Percentiles rank a stretch among this genome's conserved stretches.
Evolutionary conservation across 257 asterid genomes (phyloP).

Genomic region (Rauvolfia tetraphylla): DNA sequence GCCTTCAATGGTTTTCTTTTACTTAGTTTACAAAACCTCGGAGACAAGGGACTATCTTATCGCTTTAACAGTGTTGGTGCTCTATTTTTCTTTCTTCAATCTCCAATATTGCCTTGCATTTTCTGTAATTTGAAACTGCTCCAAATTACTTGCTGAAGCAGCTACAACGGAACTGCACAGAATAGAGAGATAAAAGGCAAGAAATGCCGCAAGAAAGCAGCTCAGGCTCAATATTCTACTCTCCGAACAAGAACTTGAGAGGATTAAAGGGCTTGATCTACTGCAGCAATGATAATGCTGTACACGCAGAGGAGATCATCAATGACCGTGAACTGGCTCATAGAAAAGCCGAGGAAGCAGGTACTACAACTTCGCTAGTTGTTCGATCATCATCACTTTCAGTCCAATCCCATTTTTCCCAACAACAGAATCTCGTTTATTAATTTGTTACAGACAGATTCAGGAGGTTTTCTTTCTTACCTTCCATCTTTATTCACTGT

Average conservation of each 20-base stretch:
- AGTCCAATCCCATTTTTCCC: background rate
- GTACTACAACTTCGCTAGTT: conserved; percentile 17
- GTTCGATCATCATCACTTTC: background rate
- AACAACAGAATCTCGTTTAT: background rate
- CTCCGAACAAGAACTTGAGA: conserved; percentile 64
- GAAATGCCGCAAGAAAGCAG: conserved; percentile 66
- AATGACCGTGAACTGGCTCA: conserved; percentile 73
- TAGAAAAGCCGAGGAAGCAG: conserved; percentile 88
- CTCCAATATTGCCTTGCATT: background rate
- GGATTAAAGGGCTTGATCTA: conserved; percentile 52
- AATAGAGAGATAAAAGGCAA: background rate
- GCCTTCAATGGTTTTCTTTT: too few relatives aligned
- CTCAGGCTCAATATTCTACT: conserved; percentile 35
- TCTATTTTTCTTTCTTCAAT: background rate
- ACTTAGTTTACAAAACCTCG: too few relatives aligned
- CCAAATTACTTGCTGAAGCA: background rate
- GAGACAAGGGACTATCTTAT: too few relatives aligned
- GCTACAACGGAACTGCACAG: background rate
- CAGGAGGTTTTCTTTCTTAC: background rate
- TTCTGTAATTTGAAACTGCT: background rate
- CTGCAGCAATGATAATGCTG: conserved; percentile 30
- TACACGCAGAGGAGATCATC: conserved; percentile 53
- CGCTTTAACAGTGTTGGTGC: too few relatives aligned
- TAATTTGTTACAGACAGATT: background rate
- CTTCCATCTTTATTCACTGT: background rate